Evolutionary conservation across 2,329 filamentous ascomycete genomes (phyloP).

Genomic region (Talaromyces sp.): DNA sequence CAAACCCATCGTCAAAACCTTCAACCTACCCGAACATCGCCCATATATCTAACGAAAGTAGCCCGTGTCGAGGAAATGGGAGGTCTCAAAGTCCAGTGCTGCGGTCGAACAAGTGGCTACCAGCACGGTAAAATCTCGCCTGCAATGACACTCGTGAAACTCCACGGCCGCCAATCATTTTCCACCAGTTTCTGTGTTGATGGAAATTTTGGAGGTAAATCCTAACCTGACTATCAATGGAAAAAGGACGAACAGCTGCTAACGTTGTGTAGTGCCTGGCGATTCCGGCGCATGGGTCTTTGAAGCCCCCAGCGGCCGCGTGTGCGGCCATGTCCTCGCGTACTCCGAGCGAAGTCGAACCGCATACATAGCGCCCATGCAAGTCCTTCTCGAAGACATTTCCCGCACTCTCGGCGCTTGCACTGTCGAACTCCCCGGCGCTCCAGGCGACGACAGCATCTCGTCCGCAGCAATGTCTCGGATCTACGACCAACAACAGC

Average conservation of each 20-base stretch:
- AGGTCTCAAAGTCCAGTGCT: conserved; percentile 77
- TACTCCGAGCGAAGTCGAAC: conserved; percentile 77
- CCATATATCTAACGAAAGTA: conserved; percentile 56
- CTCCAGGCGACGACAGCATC: conserved; percentile 28
- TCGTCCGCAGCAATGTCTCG: conserved; percentile 20
- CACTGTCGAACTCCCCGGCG: conserved; percentile 67
- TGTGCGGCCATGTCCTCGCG: conserved; percentile 87
- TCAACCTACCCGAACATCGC: conserved; percentile 35
- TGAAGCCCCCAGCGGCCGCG: conserved; percentile 69
- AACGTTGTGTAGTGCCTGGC: conserved; percentile 60
- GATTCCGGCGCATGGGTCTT: conserved; percentile 94
- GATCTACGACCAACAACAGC: conserved; percentile 21
- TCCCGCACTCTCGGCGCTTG: conserved; percentile 69
- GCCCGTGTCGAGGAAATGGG: conserved; percentile 58
- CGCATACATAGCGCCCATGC: conserved; percentile 94
- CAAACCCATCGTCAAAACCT: conserved; percentile 39
- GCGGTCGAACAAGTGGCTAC: conserved; percentile 80
- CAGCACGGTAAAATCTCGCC: conserved; percentile 74
- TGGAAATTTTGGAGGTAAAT: conserved; percentile 55
- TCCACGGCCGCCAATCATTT: conserved; percentile 77
- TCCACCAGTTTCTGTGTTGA: conserved; percentile 67
- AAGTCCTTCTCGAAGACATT: conserved; percentile 82
- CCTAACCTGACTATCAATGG: background rate
- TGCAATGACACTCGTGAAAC: conserved; percentile 78
- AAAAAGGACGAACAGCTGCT: background rate